Conservation (phyloP, 257 asterid genomes). For the Plantago major region DNA sequence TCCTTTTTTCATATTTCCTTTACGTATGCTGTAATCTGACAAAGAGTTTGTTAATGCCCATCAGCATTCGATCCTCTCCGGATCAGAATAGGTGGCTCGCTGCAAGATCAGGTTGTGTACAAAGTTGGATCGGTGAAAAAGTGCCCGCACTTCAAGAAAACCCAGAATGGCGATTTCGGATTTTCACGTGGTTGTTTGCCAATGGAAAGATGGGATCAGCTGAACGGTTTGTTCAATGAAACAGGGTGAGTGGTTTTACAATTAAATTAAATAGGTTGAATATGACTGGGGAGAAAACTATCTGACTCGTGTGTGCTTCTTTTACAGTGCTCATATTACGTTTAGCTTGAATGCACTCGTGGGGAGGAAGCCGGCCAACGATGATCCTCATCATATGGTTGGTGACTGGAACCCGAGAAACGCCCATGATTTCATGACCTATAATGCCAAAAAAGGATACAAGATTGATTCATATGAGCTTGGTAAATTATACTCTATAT, state of each 20-base stretch:
- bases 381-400: conserved; percentile 32
- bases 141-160: conserved; percentile 52
- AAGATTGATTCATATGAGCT: conserved; percentile 78
- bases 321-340: conserved; percentile 52
- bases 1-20: no score
- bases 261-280: not conserved
- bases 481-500: conserved; percentile 28
- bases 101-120: conserved; percentile 67
- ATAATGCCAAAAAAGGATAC: conserved; percentile 60
- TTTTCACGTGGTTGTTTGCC: conserved; percentile 57
- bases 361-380: conserved; percentile 39
- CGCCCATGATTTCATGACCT: conserved; percentile 55
- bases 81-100: conserved; percentile 67
- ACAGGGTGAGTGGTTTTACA: conserved; percentile 41
- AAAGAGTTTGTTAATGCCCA: not conserved
- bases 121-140: conserved; percentile 36
- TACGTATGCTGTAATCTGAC: no score
- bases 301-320: not conserved
- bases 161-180: conserved; percentile 38
- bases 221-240: conserved; percentile 43
- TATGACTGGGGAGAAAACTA: not conserved
- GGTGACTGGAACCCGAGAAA: conserved; percentile 65
- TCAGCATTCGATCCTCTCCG: conserved; percentile 60
- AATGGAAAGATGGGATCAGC: conserved; percentile 68
- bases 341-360: conserved; percentile 70